phyloP scores from a whole-genome alignment of 495 filamentous ascomycete species.

The Hypomontagnella monticulosa region DNA sequence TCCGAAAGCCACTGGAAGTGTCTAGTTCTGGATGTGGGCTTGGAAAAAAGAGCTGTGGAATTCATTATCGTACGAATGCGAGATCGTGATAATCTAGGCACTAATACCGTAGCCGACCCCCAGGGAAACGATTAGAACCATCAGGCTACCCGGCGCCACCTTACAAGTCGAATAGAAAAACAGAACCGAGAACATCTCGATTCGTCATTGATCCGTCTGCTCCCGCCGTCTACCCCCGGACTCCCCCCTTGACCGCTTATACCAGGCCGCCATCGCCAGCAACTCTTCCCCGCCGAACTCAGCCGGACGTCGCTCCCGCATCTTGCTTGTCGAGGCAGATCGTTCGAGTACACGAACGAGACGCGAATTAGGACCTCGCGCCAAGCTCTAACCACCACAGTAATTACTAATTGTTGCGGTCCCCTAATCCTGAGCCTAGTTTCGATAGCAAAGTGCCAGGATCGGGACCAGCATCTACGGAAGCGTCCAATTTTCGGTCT shows the following conservation, averaged over 20 bases:
- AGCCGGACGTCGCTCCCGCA: constrained; percentile 6
- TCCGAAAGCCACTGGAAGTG: neutral
- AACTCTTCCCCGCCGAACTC: constrained; percentile 14
- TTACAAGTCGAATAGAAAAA: constrained; percentile 19
- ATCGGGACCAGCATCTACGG: constrained; percentile 4
- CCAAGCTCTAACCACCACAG: constrained; percentile 13
- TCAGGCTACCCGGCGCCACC: constrained; percentile 10
- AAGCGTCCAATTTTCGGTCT: constrained; percentile 1
- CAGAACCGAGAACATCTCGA: constrained; percentile 6
- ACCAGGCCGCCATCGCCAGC: constrained; percentile 1
- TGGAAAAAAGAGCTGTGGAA: constrained; percentile 10
- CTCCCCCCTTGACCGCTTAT: neutral
- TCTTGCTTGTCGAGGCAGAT: constrained; percentile 7
- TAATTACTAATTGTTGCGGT: constrained; percentile 1
- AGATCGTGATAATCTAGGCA: constrained; percentile 19
- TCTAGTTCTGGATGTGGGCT: constrained; percentile 1
- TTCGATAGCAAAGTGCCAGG: constrained; percentile 9
- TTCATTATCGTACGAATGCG: constrained; percentile 18
- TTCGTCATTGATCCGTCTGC: constrained; percentile 1
- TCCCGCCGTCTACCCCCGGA: constrained; percentile 5
- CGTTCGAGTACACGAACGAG: constrained; percentile 17
- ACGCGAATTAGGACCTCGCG: constrained; percentile 17
- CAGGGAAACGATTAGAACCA: constrained; percentile 13
- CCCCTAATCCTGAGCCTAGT: constrained; percentile 2
- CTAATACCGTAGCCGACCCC: constrained; percentile 16